These are phyloP conservation scores for Thermochaetoides dissita DNA, from an alignment of 2,329 filamentous ascomycete genomes.

Conservation along the genomic window DNA sequence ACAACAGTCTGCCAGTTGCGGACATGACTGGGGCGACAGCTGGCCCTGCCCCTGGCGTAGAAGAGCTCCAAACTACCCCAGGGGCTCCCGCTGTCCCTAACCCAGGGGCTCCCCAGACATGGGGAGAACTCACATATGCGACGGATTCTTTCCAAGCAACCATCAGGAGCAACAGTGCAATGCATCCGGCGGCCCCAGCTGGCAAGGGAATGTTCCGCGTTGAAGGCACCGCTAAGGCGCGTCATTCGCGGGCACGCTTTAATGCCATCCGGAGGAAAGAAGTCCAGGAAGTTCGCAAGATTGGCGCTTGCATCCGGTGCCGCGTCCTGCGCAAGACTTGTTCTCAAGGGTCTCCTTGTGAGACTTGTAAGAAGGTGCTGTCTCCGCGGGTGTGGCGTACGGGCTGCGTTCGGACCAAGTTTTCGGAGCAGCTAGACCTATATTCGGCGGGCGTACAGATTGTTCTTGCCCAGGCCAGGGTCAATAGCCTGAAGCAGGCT, in stretches of 20 bases:
- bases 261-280: slow-evolving; percentile 45
- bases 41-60: neutral
- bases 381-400: slow-evolving; percentile 51
- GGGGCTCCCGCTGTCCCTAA: slow-evolving; percentile 7
- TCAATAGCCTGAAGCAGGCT: slow-evolving; percentile 39
- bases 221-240: slow-evolving; percentile 33
- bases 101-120: slow-evolving; percentile 26
- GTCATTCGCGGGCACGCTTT: slow-evolving; percentile 44
- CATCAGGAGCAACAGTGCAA: slow-evolving; percentile 14
- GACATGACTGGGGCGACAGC: slow-evolving; percentile 9
- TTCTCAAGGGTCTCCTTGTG: slow-evolving; percentile 48
- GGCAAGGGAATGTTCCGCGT: slow-evolving; percentile 39
- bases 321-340: slow-evolving; percentile 53
- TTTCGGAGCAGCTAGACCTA: slow-evolving; percentile 47
- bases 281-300: slow-evolving; percentile 50
- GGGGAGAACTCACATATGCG: slow-evolving; percentile 40
- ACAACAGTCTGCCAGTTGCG: slow-evolving; percentile 6
- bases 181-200: slow-evolving; percentile 15
- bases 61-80: slow-evolving; percentile 4
- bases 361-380: slow-evolving; percentile 49
- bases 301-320: slow-evolving; percentile 52
- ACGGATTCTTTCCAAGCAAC: slow-evolving; percentile 20
- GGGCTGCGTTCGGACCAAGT: slow-evolving; percentile 47
- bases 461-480: slow-evolving; percentile 44
- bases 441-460: slow-evolving; percentile 52